Evolutionary conservation across 257 asterid species (phyloP).

Genomic region (Solanum dulcamara): DNA sequence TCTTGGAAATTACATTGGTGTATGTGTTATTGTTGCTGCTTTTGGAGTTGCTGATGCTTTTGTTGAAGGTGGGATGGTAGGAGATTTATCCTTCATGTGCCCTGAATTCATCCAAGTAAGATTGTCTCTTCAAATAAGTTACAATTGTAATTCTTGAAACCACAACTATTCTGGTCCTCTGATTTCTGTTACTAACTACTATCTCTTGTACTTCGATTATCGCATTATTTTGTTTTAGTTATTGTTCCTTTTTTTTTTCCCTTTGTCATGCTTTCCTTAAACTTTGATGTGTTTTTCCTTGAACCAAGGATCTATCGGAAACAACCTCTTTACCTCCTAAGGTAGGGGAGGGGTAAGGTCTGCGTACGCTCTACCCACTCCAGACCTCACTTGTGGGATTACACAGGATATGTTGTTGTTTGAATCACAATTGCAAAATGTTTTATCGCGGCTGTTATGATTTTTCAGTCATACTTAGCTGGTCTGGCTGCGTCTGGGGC

Average conservation of each 20-base stretch:
- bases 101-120: conserved; percentile 57
- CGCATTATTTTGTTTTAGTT: background rate
- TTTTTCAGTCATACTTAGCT: conserved; percentile 52
- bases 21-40: conserved; percentile 22
- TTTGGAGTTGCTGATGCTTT: conserved; percentile 34
- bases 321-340: background rate
- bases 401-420: background rate
- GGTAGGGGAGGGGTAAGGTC: background rate
- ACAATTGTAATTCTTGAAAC: background rate
- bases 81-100: conserved; percentile 26
- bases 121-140: background rate
- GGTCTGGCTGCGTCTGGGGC: conserved; percentile 68
- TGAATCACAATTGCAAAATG: background rate
- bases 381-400: background rate
- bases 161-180: background rate
- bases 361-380: background rate
- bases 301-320: background rate
- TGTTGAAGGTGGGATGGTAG: conserved; percentile 31
- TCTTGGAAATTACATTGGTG: conserved; percentile 16
- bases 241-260: too few relatives aligned
- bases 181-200: background rate
- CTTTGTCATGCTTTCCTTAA: background rate
- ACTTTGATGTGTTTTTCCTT: background rate
- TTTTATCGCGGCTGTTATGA: background rate
- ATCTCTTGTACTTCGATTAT: background rate